A percentile compares a stretch with the other conserved stretches of the same genome.
Conservation (phyloP, 352 stramenopile genomes). For the Phytophthora colocasiae region DNA sequence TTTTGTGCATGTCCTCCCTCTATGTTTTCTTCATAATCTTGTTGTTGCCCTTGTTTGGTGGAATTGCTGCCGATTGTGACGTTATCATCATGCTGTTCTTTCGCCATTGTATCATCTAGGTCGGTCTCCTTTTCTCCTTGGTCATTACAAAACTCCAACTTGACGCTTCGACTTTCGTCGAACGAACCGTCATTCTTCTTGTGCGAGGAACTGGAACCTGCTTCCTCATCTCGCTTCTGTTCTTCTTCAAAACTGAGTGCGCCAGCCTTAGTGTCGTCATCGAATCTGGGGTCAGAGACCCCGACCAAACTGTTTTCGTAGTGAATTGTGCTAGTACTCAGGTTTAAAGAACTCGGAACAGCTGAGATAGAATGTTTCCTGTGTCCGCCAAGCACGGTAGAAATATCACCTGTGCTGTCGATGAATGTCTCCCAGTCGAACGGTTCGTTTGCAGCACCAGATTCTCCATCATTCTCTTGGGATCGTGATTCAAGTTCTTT, state of each 20-base stretch:
- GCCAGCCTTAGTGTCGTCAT: conserved; percentile 1
- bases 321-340: conserved; percentile 36
- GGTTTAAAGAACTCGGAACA: conserved; percentile 16
- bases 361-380: conserved; percentile 15
- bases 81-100: conserved; percentile 3
- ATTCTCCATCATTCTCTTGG: conserved; percentile 20
- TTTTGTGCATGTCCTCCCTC: conserved; percentile 16
- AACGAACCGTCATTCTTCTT: conserved; percentile 2
- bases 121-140: conserved; percentile 47
- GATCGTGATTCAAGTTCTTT: conserved; percentile 4
- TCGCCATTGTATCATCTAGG: conserved; percentile 11
- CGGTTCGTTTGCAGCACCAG: conserved; percentile 24
- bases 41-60: conserved; percentile 6
- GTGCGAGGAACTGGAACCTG: conserved; percentile 1
- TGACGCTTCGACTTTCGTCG: conserved; percentile 11
- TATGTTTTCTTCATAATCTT: conserved; percentile 14
- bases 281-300: conserved; percentile 6
- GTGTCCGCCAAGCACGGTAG: conserved; percentile 30
- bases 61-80: conserved; percentile 1
- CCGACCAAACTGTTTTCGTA: conserved; percentile 22
- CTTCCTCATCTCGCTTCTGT: conserved; percentile 10
- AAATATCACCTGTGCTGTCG: conserved; percentile 56
- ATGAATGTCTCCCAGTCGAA: conserved; percentile 79
- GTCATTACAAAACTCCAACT: conserved; percentile 32
- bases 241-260: conserved; percentile 12